Conservation (phyloP, 768 basidiomycete species). For the Podaxis carcinomalis region DNA sequence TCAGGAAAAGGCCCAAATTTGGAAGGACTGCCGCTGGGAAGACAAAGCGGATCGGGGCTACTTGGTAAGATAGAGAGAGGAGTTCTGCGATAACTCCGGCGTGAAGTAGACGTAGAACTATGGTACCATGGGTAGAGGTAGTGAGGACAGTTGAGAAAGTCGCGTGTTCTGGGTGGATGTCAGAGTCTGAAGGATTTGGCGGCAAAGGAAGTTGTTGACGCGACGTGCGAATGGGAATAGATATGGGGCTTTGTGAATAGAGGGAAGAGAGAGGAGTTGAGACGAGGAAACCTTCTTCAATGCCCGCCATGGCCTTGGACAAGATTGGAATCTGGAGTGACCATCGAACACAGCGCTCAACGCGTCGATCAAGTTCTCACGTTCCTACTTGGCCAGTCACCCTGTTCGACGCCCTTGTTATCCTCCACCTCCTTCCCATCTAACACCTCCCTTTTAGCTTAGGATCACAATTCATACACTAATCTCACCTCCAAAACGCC, state of each 20-base stretch:
- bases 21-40: slow-evolving; percentile 69
- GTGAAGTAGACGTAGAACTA: slow-evolving; percentile 73
- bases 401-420: not conserved
- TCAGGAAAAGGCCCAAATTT: slow-evolving; percentile 60
- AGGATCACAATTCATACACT: not conserved
- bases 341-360: not conserved
- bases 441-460: not conserved
- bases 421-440: not conserved
- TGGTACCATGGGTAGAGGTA: slow-evolving; percentile 53
- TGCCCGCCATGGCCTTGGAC: slow-evolving; percentile 13
- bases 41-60: slow-evolving; percentile 69
- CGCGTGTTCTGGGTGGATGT: slow-evolving; percentile 69
- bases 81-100: slow-evolving; percentile 73
- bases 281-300: slow-evolving; percentile 43
- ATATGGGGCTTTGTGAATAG: slow-evolving; percentile 46
- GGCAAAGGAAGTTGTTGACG: slow-evolving; percentile 51
- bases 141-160: slow-evolving; percentile 55
- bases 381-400: not conserved
- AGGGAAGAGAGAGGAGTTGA: slow-evolving; percentile 64
- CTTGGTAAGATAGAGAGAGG: slow-evolving; percentile 61
- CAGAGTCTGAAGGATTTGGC: slow-evolving; percentile 34
- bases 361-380: slow-evolving; percentile 10
- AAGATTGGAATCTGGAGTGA: not conserved
- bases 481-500: not conserved
- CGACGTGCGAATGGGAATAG: slow-evolving; percentile 54